Percentiles rank a stretch among this genome's conserved stretches.
These are phyloP conservation scores for Saitozyma podzolica DNA, from an alignment of 768 basidiomycete species.

Conservation along the genomic window DNA sequence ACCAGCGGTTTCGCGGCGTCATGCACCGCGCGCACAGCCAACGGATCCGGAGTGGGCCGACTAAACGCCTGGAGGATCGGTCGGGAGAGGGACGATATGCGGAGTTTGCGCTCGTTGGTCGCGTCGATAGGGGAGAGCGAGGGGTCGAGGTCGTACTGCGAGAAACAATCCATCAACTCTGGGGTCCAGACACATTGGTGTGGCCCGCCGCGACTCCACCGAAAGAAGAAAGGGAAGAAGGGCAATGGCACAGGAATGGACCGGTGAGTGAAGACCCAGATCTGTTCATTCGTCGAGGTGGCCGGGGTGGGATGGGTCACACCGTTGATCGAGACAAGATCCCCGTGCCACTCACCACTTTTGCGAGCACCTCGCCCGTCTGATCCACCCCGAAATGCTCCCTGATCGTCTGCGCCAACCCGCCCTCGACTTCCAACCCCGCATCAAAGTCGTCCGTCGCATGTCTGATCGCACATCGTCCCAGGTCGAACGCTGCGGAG, in stretches of 20 bases:
- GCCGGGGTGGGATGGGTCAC: too few species aligned
- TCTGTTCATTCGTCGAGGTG: too few species aligned
- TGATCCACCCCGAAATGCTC: conserved; percentile 31
- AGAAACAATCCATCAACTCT: neutral
- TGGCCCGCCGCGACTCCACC: neutral
- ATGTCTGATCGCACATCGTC: conserved; percentile 27
- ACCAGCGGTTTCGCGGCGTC: conserved; percentile 17
- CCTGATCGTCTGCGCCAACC: conserved; percentile 21
- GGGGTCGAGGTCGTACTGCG: conserved; percentile 35
- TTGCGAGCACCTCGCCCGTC: conserved; percentile 30
- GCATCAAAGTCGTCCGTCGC: conserved; percentile 37
- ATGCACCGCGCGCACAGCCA: conserved; percentile 18
- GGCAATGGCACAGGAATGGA: neutral
- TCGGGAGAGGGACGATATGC: conserved; percentile 25
- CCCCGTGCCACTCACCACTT: conserved; percentile 24
- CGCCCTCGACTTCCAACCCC: conserved; percentile 14
- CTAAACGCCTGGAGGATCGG: conserved; percentile 17
- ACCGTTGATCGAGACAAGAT: too few species aligned
- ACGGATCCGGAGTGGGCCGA: conserved; percentile 15
- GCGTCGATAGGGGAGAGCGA: conserved; percentile 25
- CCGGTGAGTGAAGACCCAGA: too few species aligned
- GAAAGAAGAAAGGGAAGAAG: neutral
- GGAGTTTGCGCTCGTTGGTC: conserved; percentile 37
- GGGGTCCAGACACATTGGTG: neutral
- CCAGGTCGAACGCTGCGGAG: conserved; percentile 36